These are phyloP conservation scores for Pichia sp. DNA, from an alignment of 1,139 yeast genomes.

Conservation along the genomic window DNA sequence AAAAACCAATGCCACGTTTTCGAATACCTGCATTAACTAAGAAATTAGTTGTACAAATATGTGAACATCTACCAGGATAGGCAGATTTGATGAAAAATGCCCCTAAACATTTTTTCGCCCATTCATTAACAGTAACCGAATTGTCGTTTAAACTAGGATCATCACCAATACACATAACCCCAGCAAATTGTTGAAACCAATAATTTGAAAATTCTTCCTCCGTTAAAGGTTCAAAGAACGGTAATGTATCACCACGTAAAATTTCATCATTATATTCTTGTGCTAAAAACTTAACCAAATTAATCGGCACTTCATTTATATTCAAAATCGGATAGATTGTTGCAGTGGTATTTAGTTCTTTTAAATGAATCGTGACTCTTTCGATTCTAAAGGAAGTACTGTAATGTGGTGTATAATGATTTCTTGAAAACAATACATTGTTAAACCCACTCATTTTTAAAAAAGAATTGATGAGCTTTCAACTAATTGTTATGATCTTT, in stretches of 20 bases:
- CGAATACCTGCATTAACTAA: conserved; percentile 88
- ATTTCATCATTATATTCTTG: conserved; percentile 94
- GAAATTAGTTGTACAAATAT: conserved; percentile 86
- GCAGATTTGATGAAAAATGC: conserved; percentile 78
- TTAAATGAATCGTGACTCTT: conserved; percentile 58
- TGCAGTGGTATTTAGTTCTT: conserved; percentile 88
- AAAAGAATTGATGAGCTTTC: not conserved
- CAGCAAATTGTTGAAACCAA: conserved; percentile 87
- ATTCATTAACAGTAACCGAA: conserved; percentile 45
- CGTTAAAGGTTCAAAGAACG: conserved; percentile 72
- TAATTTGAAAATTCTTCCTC: conserved; percentile 67
- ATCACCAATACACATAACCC: conserved; percentile 80
- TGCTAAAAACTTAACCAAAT: conserved; percentile 69
- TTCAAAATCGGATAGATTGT: conserved; percentile 81
- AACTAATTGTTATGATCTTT: not conserved
- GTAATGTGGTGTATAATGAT: conserved; percentile 27
- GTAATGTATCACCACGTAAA: conserved; percentile 80
- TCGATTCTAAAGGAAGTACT: conserved; percentile 24
- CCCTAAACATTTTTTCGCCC: conserved; percentile 91
- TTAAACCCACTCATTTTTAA: conserved; percentile 27
- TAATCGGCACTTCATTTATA: conserved; percentile 60
- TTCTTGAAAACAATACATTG: conserved; percentile 25
- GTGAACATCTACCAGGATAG: conserved; percentile 88
- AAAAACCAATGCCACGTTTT: conserved; percentile 87
- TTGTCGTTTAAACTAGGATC: conserved; percentile 50